Evolutionary conservation across 495 filamentous ascomycete species (phyloP), one percentile per base, ranked within the genome.

Genomic region (Acidiella bohemica): DNA sequence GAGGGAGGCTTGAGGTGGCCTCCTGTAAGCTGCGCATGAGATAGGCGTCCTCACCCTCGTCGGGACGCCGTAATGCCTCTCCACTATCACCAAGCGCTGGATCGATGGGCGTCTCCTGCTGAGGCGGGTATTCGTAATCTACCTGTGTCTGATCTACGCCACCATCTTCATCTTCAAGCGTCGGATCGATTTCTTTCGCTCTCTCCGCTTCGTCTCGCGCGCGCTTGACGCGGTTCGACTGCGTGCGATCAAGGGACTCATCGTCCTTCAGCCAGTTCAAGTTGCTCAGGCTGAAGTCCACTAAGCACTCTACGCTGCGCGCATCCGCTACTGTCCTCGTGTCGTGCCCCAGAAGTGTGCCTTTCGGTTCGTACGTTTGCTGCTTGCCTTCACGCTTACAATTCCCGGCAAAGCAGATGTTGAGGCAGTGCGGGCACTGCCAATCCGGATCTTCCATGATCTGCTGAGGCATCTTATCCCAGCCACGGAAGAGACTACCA

Each of bases 321-420:
- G 78, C 77, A 57, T 97, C 90, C 12, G 87, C 85, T 22, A 95
- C 73, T 25, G 79, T 80, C 31, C 70, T 78, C 1, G 90, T 96
- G 40, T 94, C 85, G 54, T 92, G 82, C 0, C 88, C 90, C 10
- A 95, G 72, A 2, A 87, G 63, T 2, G 83, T 92, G 40, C 75
- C 80, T 47, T 76, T 83, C 0, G 88, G 90, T 47, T 82, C 69
- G 48, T 88, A 90, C 0, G 87, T 86, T 28, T 58, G 65, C 57
- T 72, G 72, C 0, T 61, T 67, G 4, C 63, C 54, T 35, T 71
- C 64, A 24, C 62, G 62, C 18, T 81, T 75, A 58, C 90, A 97
- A 12, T 65, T 65, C 7, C 73, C 78, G 51, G 84, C 93, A 42
- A 82, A 88, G 69, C 90, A 97, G 12, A 81, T 78, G 22, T 75